These are phyloP conservation scores for Nematodospora valgi DNA, from an alignment of 805 yeast species.

Conservation along the genomic window DNA sequence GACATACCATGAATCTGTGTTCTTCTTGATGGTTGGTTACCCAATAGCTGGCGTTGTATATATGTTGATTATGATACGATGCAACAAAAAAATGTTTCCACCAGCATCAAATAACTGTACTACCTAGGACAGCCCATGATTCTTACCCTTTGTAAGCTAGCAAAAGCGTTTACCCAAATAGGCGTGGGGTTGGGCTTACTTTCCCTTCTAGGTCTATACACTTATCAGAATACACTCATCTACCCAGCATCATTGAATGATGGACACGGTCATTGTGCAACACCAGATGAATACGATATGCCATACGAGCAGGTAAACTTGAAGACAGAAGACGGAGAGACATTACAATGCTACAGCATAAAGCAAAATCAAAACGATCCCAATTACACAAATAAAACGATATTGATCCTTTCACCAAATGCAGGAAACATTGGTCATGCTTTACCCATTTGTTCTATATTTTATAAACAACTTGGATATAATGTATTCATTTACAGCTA, in stretches of 20 bases:
- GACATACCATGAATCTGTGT: no score
- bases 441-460: slow-evolving; percentile 71
- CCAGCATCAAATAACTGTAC: not conserved
- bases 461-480: slow-evolving; percentile 59
- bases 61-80: no score
- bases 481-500: slow-evolving; percentile 85
- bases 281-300: slow-evolving; percentile 69
- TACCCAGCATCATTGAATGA: slow-evolving; percentile 81
- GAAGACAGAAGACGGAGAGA: slow-evolving; percentile 67
- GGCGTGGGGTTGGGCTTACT: slow-evolving; percentile 43
- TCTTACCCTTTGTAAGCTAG: no score
- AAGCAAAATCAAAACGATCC: slow-evolving; percentile 42
- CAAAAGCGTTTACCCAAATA: slow-evolving; percentile 33
- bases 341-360: slow-evolving; percentile 61
- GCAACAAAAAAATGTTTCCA: no score
- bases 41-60: no score
- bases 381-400: slow-evolving; percentile 56
- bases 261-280: slow-evolving; percentile 68
- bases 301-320: slow-evolving; percentile 58
- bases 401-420: slow-evolving; percentile 81
- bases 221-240: slow-evolving; percentile 63
- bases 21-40: no score
- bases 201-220: slow-evolving; percentile 52
- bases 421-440: slow-evolving; percentile 96
- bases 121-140: no score